phyloP scores from a whole-genome alignment of 1,284 basidiomycete genomes.

The Vanrija sp. region DNA sequence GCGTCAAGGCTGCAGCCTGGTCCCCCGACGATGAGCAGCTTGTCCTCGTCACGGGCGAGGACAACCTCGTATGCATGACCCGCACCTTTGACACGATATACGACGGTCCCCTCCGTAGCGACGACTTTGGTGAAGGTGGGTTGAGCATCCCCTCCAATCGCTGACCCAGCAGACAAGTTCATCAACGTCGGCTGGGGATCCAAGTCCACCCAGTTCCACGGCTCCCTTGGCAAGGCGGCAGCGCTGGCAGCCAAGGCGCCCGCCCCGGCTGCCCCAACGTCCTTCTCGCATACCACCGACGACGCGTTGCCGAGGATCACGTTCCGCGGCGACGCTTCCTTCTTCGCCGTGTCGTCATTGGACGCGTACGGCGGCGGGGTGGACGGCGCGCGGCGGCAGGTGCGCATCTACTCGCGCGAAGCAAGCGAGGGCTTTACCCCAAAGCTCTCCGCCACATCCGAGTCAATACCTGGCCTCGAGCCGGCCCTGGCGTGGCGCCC shows the following conservation, averaged over 20 bases:
- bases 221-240: conserved; percentile 84
- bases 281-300: conserved; percentile 59
- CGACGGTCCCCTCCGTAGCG: conserved; percentile 66
- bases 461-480: conserved; percentile 76
- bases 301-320: conserved; percentile 69
- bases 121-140: conserved; percentile 79
- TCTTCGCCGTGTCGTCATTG: conserved; percentile 78
- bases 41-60: conserved; percentile 70
- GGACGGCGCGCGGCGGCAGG: conserved; percentile 52
- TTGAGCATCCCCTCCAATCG: background rate
- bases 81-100: conserved; percentile 81
- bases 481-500: conserved; percentile 81
- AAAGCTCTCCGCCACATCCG: conserved; percentile 76
- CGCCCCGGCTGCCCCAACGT: conserved; percentile 51
- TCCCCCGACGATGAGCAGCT: conserved; percentile 85
- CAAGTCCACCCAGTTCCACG: conserved; percentile 96
- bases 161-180: conserved; percentile 63
- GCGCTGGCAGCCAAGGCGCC: conserved; percentile 55
- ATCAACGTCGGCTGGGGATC: conserved; percentile 98
- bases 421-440: conserved; percentile 54
- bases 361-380: conserved; percentile 43
- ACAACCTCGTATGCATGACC: conserved; percentile 83
- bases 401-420: conserved; percentile 75
- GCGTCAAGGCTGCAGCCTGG: conserved; percentile 79
- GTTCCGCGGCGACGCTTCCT: conserved; percentile 89